phyloP scores from a whole-genome alignment of 1,139 yeast species.

The Debaryomyces sp. region DNA sequence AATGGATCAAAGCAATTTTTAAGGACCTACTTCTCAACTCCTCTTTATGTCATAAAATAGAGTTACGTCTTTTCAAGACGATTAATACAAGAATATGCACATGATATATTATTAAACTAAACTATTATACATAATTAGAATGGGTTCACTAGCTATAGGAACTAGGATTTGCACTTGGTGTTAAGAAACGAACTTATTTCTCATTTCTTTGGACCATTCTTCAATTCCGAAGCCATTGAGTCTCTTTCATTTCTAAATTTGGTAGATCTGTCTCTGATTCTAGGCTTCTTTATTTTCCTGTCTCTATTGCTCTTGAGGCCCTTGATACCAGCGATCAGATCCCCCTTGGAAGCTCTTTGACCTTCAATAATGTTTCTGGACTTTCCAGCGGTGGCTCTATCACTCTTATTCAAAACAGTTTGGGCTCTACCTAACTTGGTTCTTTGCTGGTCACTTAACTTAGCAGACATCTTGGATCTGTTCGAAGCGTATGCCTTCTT shows the following conservation, averaged over 20 bases:
- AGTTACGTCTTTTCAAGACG: not conserved
- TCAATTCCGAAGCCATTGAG: constrained; percentile 17
- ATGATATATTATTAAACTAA: constrained; percentile 3
- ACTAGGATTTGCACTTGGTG: not conserved
- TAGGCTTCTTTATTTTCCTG: constrained; percentile 61
- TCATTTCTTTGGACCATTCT: constrained; percentile 15
- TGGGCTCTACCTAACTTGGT: constrained; percentile 82
- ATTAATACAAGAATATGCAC: not conserved
- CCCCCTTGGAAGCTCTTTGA: constrained; percentile 75
- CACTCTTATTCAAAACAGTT: constrained; percentile 76
- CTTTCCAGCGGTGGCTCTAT: constrained; percentile 65
- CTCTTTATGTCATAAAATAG: not conserved
- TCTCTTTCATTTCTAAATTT: constrained; percentile 52
- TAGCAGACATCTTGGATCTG: constrained; percentile 23
- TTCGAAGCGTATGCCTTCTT: constrained; percentile 28
- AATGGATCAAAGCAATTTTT: not conserved
- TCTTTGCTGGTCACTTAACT: constrained; percentile 63
- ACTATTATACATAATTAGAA: constrained; percentile 4
- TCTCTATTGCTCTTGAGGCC: constrained; percentile 43
- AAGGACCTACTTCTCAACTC: not conserved
- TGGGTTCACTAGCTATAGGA: not conserved
- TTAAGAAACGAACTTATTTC: constrained; percentile 1
- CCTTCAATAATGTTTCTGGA: constrained; percentile 63
- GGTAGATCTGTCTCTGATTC: constrained; percentile 67
- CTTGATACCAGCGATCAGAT: constrained; percentile 58